These are phyloP conservation scores for Pelargonium fulgidum DNA, from an alignment of 441 rosid species.

Conservation along the genomic window DNA sequence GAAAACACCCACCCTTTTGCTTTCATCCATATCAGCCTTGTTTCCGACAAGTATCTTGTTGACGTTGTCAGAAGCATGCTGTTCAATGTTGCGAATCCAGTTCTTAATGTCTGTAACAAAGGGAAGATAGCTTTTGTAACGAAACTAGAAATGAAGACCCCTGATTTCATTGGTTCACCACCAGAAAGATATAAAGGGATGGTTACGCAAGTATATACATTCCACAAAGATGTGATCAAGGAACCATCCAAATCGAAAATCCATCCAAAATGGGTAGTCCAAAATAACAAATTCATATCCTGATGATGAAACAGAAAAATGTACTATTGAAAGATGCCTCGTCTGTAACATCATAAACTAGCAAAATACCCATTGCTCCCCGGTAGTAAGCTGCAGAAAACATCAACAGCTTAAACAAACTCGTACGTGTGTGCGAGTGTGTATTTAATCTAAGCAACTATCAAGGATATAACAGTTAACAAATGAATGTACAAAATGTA, in stretches of 20 bases:
- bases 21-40: slow-evolving; percentile 92
- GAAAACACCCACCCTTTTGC: slow-evolving; percentile 50
- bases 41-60: slow-evolving; percentile 85
- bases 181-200: not conserved
- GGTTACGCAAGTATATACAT: not conserved
- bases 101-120: slow-evolving; percentile 57
- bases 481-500: not conserved
- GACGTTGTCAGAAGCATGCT: slow-evolving; percentile 79
- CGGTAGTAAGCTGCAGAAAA: slow-evolving; percentile 70
- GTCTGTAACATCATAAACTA: slow-evolving; percentile 90
- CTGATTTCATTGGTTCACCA: slow-evolving; percentile 8
- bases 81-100: slow-evolving; percentile 86
- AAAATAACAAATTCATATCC: slow-evolving; percentile 8
- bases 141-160: slow-evolving; percentile 6
- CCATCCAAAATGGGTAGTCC: not conserved
- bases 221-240: slow-evolving; percentile 10
- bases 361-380: slow-evolving; percentile 95
- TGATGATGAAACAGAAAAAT: not conserved
- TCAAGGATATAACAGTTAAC: not conserved
- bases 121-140: not conserved
- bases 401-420: not conserved
- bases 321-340: slow-evolving; percentile 94
- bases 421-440: not conserved
- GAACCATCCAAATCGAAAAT: slow-evolving; percentile 15
- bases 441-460: not conserved